Evolutionary conservation across 768 basidiomycete species (phyloP), one percentile per base, ranked within the genome.

Genomic region (Lactarius quietus): DNA sequence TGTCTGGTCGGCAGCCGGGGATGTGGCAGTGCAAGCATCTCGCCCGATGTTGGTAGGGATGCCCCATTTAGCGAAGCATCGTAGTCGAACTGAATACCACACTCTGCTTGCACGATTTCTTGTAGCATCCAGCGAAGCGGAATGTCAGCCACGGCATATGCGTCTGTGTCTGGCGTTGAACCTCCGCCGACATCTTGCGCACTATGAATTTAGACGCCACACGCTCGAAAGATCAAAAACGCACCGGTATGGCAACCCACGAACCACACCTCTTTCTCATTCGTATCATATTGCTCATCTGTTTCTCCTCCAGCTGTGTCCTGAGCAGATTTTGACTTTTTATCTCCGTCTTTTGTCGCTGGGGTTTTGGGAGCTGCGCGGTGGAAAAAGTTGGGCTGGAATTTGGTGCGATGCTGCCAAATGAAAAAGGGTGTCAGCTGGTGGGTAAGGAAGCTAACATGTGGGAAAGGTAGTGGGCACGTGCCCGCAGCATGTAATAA

Each of bases 311-410:
- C n/a, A 9, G 39, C 17, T 10, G n/a, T 33, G 8, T 33, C 8
- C 33, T 33, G 33, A 33, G 33, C 33, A 33, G 33, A 8, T 8
- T 33, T 33, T 33, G 8, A 33, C 4, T 33, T 33, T 33, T 33
- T 33, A 33, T 33, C 8, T 33, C 33, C 33, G 8, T 8, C 33
- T 33, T 3, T 33, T 33, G 33, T 33, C 33, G 8, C 33, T 33
- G 33, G 33, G n/a, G n/a, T n/a, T n/a, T n/a, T 26, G 18, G n/a
- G 31, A 10, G 33, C n/a, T 28, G 78, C 70, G 18, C 81, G 77
- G 70, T 89, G 87, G 70, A 85, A 91, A 23, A 80, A 70, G 68
- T 86, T 88, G 3, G 89, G 86, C 31, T 78, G 74, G 71, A 86
- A 92, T 72, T 81, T 84, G n/a, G 82, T 79, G 38, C 89, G 87